phyloP scores from a whole-genome alignment of 768 basidiomycete genomes.

The Harrya chromipes region DNA sequence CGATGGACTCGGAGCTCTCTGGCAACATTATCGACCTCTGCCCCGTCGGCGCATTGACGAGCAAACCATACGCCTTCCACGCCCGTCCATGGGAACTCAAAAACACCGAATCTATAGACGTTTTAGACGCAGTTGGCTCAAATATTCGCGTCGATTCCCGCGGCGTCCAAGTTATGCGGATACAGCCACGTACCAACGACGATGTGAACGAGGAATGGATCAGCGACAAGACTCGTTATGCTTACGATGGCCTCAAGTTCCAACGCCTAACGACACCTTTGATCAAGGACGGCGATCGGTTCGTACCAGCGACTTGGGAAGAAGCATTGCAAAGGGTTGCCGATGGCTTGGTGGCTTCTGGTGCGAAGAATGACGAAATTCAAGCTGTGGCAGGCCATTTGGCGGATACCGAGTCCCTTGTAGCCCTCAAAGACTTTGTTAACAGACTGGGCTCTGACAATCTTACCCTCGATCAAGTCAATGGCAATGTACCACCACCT shows the following conservation, averaged over 20 bases:
- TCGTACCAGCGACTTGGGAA: slow-evolving; percentile 89
- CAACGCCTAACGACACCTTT: slow-evolving; percentile 93
- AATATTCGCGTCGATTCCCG: slow-evolving; percentile 97
- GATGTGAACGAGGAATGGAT: slow-evolving; percentile 99
- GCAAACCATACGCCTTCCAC: slow-evolving; percentile 98
- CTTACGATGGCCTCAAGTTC: slow-evolving; percentile 92
- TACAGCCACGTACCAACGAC: slow-evolving; percentile 95
- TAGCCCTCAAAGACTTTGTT: slow-evolving; percentile 89
- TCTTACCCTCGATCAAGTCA: slow-evolving; percentile 70
- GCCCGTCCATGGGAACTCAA: slow-evolving; percentile 98
- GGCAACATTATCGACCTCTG: slow-evolving; percentile 97
- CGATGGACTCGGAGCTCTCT: slow-evolving; percentile 94
- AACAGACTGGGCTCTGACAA: slow-evolving; percentile 96
- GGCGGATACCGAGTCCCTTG: slow-evolving; percentile 91
- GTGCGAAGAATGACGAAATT: slow-evolving; percentile 88
- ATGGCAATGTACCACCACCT: slow-evolving; percentile 64
- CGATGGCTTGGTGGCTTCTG: slow-evolving; percentile 73
- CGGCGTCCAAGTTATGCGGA: slow-evolving; percentile 94
- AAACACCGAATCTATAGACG: slow-evolving; percentile 95
- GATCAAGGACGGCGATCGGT: slow-evolving; percentile 88
- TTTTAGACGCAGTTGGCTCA: slow-evolving; percentile 91
- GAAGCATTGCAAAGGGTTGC: slow-evolving; percentile 77
- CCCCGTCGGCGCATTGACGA: slow-evolving; percentile 96
- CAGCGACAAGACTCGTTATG: slow-evolving; percentile 96
- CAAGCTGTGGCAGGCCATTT: slow-evolving; percentile 91